Conservation (phyloP, 441 rosid genomes). For the Gossypium lobatum region DNA sequence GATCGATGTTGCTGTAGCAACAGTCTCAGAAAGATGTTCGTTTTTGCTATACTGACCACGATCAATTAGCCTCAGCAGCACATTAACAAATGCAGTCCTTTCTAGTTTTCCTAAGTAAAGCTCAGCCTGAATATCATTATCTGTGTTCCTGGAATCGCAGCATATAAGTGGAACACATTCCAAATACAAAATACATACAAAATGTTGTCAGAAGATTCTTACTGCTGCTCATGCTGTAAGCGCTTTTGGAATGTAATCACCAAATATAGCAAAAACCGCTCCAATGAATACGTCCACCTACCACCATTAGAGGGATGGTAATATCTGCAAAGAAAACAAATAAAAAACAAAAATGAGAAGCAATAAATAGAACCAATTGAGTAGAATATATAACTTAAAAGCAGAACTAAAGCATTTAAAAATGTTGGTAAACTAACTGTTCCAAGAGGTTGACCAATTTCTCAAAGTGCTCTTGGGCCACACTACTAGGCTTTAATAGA, state of each 20-base stretch:
- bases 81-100: conserved; percentile 67
- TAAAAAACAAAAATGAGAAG: conserved; percentile 20
- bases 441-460: conserved; percentile 98
- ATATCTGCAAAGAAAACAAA: conserved; percentile 43
- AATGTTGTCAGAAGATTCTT: conserved; percentile 32
- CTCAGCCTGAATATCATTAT: conserved; percentile 29
- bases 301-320: conserved; percentile 99
- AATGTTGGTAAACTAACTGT: conserved; percentile 70
- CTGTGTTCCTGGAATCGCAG: conserved; percentile 46
- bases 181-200: conserved; percentile 15
- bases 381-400: conserved; percentile 19
- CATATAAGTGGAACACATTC: conserved; percentile 25
- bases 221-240: conserved; percentile 85
- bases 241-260: conserved; percentile 92
- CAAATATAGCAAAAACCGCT: conserved; percentile 73
- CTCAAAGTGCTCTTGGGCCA: conserved; percentile 64
- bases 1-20: conserved; percentile 93
- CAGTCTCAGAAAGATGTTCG: conserved; percentile 98
- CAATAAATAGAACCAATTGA: conserved; percentile 17
- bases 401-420: conserved; percentile 19
- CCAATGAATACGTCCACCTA: conserved; percentile 98
- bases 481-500: conserved; percentile 73
- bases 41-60: conserved; percentile 99
- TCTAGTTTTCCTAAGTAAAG: conserved; percentile 64
- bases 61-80: conserved; percentile 79